Evolutionary conservation across 2,329 filamentous ascomycete genomes (phyloP).

Genomic region (Neofusicoccum umdonicola): DNA sequence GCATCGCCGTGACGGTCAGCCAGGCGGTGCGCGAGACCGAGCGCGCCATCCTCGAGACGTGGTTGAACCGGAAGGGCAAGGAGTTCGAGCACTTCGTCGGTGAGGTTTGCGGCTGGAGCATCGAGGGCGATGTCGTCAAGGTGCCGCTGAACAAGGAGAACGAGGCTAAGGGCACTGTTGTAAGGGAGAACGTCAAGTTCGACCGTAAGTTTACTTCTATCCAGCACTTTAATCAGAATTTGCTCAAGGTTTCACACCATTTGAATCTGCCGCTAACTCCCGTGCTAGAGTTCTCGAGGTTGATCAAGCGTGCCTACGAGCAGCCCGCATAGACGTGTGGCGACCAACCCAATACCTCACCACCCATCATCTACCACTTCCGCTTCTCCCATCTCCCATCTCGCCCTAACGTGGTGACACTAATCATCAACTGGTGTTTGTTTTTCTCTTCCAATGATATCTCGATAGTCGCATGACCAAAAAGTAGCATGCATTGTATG

Average conservation of each 20-base stretch:
- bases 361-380: background rate
- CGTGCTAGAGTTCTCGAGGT: constrained; percentile 62
- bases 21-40: constrained; percentile 78
- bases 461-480: background rate
- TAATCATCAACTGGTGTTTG: background rate
- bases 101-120: constrained; percentile 72
- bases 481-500: background rate
- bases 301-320: constrained; percentile 83
- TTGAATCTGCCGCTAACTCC: background rate
- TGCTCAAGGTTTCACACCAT: too few species aligned
- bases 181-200: constrained; percentile 88
- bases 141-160: constrained; percentile 95
- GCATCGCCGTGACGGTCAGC: constrained; percentile 84
- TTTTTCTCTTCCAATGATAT: background rate
- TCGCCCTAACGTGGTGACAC: too few species aligned
- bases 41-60: constrained; percentile 46
- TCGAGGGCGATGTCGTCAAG: constrained; percentile 66
- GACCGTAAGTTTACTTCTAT: constrained; percentile 54
- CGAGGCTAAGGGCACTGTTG: constrained; percentile 87
- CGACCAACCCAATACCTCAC: background rate
- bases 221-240: too few species aligned
- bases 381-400: background rate
- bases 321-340: constrained; percentile 55
- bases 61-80: constrained; percentile 47
- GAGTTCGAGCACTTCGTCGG: constrained; percentile 52